Evolutionary conservation across 2,329 filamentous ascomycete genomes (phyloP).

Genomic region (Neonectria ditissima): DNA sequence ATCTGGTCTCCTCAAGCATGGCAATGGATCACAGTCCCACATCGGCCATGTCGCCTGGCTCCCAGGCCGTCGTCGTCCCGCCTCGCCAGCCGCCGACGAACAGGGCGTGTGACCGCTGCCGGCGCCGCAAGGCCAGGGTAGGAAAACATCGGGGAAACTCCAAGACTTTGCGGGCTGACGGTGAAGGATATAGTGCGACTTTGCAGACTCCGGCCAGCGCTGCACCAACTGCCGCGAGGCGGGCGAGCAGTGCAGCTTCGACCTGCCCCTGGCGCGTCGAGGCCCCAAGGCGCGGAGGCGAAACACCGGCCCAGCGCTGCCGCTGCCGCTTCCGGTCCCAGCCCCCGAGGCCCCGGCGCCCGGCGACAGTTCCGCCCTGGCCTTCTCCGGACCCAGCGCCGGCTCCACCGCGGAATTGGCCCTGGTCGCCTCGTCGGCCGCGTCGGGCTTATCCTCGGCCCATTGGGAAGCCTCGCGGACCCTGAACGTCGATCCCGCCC

Average conservation of each 20-base stretch:
- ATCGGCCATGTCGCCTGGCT: slow-evolving; percentile 34
- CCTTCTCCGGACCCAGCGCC: slow-evolving; percentile 6
- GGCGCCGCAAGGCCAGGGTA: slow-evolving; percentile 53
- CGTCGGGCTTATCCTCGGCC: slow-evolving; percentile 30
- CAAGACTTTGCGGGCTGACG: slow-evolving; percentile 22
- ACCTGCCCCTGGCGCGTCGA: slow-evolving; percentile 52
- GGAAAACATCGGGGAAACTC: slow-evolving; percentile 26
- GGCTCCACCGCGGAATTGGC: slow-evolving; percentile 34
- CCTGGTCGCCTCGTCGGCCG: not conserved
- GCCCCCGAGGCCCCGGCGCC: not conserved
- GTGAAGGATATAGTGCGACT: slow-evolving; percentile 46
- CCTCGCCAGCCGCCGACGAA: slow-evolving; percentile 38
- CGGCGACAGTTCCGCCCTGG: slow-evolving; percentile 24
- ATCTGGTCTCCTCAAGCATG: not conserved
- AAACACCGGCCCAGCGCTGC: slow-evolving; percentile 1
- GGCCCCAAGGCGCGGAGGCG: slow-evolving; percentile 50
- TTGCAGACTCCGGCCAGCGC: slow-evolving; percentile 34
- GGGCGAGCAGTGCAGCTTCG: slow-evolving; percentile 51
- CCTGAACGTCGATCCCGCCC: slow-evolving; percentile 35
- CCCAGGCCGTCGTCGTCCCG: slow-evolving; percentile 26
- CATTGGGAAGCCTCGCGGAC: slow-evolving; percentile 37
- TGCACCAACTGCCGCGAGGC: slow-evolving; percentile 51
- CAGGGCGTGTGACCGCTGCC: slow-evolving; percentile 52
- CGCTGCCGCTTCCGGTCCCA: not conserved
- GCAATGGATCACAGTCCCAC: slow-evolving; percentile 33